Percentiles rank a stretch among this genome's conserved stretches.
These are phyloP conservation scores for Iberis pinnata DNA, from an alignment of 345 rosid genomes.

Conservation along the genomic window DNA sequence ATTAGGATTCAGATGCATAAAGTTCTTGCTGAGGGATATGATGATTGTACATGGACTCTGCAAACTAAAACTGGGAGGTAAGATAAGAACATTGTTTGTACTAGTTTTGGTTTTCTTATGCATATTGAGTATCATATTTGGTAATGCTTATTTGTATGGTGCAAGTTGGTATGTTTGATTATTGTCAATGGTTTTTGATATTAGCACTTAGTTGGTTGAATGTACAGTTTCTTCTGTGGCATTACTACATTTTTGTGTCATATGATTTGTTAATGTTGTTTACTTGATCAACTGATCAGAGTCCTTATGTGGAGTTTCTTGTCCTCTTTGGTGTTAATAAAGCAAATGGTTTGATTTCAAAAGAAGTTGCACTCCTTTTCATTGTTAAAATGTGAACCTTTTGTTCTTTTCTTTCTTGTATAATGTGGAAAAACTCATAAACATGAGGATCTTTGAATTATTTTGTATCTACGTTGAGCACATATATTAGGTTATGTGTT, in stretches of 20 bases:
- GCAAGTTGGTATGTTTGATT: too few relatives aligned
- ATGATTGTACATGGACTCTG: slow-evolving; percentile 70
- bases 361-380: not conserved
- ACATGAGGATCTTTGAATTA: not conserved
- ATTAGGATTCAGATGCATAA: slow-evolving; percentile 66
- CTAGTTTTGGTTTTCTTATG: not conserved
- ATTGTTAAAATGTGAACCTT: not conserved
- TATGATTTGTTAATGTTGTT: not conserved
- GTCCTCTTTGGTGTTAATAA: slow-evolving; percentile 1
- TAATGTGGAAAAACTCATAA: not conserved
- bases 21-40: slow-evolving; percentile 67
- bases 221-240: too few relatives aligned
- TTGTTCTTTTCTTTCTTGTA: not conserved
- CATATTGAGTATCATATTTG: slow-evolving; percentile 1
- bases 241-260: too few relatives aligned
- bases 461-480: slow-evolving; percentile 1
- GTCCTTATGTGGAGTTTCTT: not conserved
- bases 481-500: not conserved
- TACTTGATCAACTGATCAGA: not conserved
- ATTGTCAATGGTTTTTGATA: not conserved
- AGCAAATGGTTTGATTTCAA: slow-evolving; percentile 5
- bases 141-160: not conserved
- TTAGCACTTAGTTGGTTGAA: too few relatives aligned
- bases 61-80: slow-evolving; percentile 82
- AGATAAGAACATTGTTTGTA: slow-evolving; percentile 25